phyloP scores from a whole-genome alignment of 805 yeast genomes.

The Ogataea siamensis region DNA sequence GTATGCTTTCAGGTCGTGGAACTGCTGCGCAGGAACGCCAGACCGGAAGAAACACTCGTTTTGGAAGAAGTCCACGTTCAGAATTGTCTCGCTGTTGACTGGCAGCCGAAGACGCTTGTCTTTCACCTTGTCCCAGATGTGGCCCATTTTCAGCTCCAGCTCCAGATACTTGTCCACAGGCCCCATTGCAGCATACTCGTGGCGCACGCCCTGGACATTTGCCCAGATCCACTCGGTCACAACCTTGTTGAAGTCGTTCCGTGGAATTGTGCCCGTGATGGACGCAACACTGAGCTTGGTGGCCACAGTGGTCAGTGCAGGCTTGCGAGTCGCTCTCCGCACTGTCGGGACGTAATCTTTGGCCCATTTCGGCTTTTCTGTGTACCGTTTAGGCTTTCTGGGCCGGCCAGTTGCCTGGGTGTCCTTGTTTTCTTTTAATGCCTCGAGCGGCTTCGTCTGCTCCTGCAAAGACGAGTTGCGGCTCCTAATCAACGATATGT shows the following conservation, averaged over 20 bases:
- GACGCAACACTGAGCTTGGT: conserved; percentile 38
- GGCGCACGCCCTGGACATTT: conserved; percentile 63
- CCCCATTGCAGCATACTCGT: conserved; percentile 37
- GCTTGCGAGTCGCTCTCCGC: conserved; percentile 8
- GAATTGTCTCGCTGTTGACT: conserved; percentile 65
- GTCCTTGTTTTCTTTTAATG: conserved; percentile 28
- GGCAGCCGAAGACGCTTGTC: conserved; percentile 65
- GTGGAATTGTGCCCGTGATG: conserved; percentile 71
- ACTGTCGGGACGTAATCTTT: conserved; percentile 58
- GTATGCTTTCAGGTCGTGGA: conserved; percentile 52
- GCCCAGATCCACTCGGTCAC: conserved; percentile 91
- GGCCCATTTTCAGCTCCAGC: conserved; percentile 73
- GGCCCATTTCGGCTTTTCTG: conserved; percentile 80
- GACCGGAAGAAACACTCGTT: conserved; percentile 58
- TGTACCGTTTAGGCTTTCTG: conserved; percentile 58
- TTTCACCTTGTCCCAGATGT: conserved; percentile 59
- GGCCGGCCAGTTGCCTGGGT: conserved; percentile 6
- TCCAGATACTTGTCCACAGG: conserved; percentile 55
- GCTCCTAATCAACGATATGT: conserved; percentile 10
- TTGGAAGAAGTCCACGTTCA: conserved; percentile 46
- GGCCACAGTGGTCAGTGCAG: conserved; percentile 15
- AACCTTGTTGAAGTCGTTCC: conserved; percentile 76
- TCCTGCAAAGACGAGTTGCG: conserved; percentile 20
- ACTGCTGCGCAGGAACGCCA: conserved; percentile 63
- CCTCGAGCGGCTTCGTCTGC: conserved; percentile 28